Evolutionary conservation across 2,329 filamentous ascomycete genomes (phyloP), one percentile per base, ranked within the genome.

Genomic region (Rhynchosporium secalis): DNA sequence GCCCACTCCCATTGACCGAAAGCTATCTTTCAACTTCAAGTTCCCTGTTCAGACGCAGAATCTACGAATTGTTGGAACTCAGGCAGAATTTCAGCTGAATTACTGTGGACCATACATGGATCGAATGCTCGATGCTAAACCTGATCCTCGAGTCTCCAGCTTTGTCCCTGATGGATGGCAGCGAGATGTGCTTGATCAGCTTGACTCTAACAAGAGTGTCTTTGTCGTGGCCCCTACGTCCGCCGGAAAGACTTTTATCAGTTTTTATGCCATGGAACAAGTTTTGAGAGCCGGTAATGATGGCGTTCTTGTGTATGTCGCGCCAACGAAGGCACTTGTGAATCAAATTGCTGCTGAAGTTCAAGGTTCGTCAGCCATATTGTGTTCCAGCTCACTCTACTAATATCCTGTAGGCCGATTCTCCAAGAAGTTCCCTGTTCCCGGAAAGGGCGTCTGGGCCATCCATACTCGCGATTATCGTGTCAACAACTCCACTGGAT

Each of bases 291-390:
- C 81, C 3, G 85, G 84, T 65, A 83, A 93, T 63, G 84, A 91
- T 55, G 86, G 84, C 2, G 81, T 93, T 2, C 75, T 94, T 6
- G 87, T 93, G 0, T 94, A 93, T 67, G 87, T 94, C 5, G 90
- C 89, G 0, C 90, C 90, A 0, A 93, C 90, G 0, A 94, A 94
- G 71, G 89, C 91, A 3, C 78, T 94, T 10, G 89, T 93, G 62
- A 93, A 93, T 72, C 90, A 94, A 73, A 92, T 94, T 66, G 90
- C 89, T 1, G 90, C 90, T 0, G 90, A 93, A 75, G 80, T 93
- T 15, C 86, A 91, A 72, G 89, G 86, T 68, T 57, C 36, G 62
- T 60, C 41, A 9, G 5, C 4, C 13, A 6, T 28, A 13, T n/a
- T 7, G 29, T 15, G n/a, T 2, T 1, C 36, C 31, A 38, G 20